Evolutionary conservation across 202 grass and related monocot genomes (phyloP).

Genomic region (Setaria italica): DNA sequence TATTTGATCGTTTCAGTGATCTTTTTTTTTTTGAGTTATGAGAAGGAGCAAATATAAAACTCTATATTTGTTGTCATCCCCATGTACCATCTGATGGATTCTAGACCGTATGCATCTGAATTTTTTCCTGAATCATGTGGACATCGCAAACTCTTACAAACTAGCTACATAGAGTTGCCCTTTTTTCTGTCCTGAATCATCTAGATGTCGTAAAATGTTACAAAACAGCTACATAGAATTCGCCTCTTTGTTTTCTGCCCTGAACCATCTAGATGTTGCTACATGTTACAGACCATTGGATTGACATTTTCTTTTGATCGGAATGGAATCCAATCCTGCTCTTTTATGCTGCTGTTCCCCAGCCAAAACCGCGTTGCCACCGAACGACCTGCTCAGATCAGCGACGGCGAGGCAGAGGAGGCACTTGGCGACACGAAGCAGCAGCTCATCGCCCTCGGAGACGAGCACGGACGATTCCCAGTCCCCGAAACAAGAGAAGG

Average conservation of each 20-base stretch:
- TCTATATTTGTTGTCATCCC: background rate
- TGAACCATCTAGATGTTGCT: background rate
- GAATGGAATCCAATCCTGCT: background rate
- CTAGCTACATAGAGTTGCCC: background rate
- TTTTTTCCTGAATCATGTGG: background rate
- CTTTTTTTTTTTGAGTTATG: background rate
- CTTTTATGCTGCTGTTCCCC: background rate
- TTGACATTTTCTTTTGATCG: background rate
- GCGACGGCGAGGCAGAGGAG: slow-evolving; percentile 45
- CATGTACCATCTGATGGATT: background rate
- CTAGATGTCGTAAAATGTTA: background rate
- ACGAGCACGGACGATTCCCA: slow-evolving; percentile 52
- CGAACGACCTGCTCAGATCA: slow-evolving; percentile 11
- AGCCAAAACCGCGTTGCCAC: slow-evolving; percentile 8
- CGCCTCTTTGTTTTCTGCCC: background rate
- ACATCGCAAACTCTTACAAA: slow-evolving; percentile 4
- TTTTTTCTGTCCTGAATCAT: background rate
- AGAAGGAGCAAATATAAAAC: background rate
- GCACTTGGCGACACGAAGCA: slow-evolving; percentile 44
- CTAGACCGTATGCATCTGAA: background rate
- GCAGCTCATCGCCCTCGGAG: slow-evolving; percentile 51
- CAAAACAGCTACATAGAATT: background rate
- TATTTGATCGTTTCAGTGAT: background rate
- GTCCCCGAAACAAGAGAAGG: slow-evolving; percentile 64
- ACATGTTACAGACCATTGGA: background rate